Percentiles rank a stretch among this genome's conserved stretches.
Evolutionary conservation across 2,329 filamentous ascomycete genomes (phyloP).

Genomic region (Gaeumannomyces sp.): DNA sequence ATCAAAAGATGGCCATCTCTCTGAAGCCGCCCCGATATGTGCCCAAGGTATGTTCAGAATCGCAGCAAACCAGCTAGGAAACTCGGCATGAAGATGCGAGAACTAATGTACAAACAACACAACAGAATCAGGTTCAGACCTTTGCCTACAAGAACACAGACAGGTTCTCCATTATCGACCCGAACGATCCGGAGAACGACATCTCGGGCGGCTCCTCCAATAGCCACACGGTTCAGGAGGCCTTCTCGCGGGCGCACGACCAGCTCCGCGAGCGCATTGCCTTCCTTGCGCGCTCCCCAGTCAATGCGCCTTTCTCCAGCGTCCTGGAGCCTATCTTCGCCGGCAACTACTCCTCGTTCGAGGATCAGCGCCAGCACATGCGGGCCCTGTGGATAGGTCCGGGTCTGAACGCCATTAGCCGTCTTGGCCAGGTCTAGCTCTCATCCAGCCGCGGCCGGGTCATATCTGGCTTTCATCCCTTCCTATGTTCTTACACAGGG

Average conservation of each 20-base stretch:
- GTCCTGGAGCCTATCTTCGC: slow-evolving; percentile 68
- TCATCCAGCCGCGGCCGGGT: background rate
- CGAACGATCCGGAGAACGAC: slow-evolving; percentile 79
- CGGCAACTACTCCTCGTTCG: slow-evolving; percentile 74
- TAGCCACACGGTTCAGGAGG: slow-evolving; percentile 58
- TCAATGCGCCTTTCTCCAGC: slow-evolving; percentile 33
- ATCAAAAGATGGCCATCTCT: slow-evolving; percentile 62
- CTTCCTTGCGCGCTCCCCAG: slow-evolving; percentile 33
- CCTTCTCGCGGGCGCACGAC: slow-evolving; percentile 61
- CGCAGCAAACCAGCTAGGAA: background rate
- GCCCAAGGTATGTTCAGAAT: slow-evolving; percentile 56
- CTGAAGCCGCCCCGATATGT: slow-evolving; percentile 70
- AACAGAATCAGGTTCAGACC: slow-evolving; percentile 35
- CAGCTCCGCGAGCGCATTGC: slow-evolving; percentile 53
- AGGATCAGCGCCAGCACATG: slow-evolving; percentile 60
- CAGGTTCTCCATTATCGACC: slow-evolving; percentile 83
- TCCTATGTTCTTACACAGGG: slow-evolving; percentile 21
- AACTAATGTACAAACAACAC: background rate
- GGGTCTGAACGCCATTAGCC: slow-evolving; percentile 18
- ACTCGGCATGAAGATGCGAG: background rate
- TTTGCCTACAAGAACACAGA: slow-evolving; percentile 54
- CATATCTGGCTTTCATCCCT: too few species aligned
- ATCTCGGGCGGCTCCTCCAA: slow-evolving; percentile 81
- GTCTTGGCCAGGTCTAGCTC: background rate
- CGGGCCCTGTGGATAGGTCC: slow-evolving; percentile 39